Base-by-base conservation (phyloP, 1,284 basidiomycete species). In the Ceratorhiza oryzae-sativae region DNA sequence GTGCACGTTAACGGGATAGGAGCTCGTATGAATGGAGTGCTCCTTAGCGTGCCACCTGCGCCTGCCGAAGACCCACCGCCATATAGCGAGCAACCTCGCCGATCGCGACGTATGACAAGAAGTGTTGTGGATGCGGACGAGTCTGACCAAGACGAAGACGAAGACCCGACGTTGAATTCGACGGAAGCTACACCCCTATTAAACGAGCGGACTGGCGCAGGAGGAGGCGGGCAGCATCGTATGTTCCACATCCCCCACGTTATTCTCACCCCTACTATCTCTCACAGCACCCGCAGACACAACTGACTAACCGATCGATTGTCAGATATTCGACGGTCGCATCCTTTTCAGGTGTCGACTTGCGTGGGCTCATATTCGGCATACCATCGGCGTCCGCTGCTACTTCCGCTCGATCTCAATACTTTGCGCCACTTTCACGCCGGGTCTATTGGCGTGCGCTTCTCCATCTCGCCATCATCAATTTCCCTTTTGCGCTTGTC, bases 401-500 rank as follows among this genome's bases (percentile, higher is more conserved):
- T 41, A 45, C 36, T 10, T 51, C 49, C n/a, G 42, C n/a, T 6
- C 34, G 34, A 36, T 32, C 48, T 13, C 79, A 81, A 72, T 92
- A 92, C 77, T 92, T 90, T 78, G 81, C 85, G 30, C 90, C 91
- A 3, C 73, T 92, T 75, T 73, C 75, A 25, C 81, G 80, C 70
- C 80, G 76, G 73, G 82, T 83, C 30, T 92, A 92, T 77, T 90
- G 88, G 75, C 79, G 82, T 36, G 82, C 90, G 0, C 79, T 90
- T 20, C 84, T 90, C 59, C 91, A 93, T 77, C 82, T 93, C 18
- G 77, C 87, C 62, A 80, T 90, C 23, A 63, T 93, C 75, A 93
- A 93, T 79, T 91, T 93, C 76, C 90, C 90, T 0, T 92, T 86
- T 77, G 89, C 90, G 10, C 80, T 93, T 27, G 68, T 71, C 18